Conservation (phyloP, 108 stramenopile genomes). For the Skeletonema potamos region DNA sequence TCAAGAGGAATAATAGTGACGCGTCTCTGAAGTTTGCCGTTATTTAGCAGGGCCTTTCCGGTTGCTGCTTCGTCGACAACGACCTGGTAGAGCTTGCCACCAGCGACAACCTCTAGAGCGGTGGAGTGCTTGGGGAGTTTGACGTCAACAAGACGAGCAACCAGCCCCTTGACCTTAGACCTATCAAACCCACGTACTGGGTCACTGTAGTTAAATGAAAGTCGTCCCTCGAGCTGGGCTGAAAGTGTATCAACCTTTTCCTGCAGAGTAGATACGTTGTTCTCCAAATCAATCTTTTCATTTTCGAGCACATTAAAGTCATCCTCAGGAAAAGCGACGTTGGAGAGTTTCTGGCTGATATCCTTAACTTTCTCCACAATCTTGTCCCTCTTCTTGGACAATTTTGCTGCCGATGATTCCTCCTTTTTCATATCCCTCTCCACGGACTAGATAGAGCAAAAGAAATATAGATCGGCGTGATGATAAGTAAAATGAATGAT, state of each 20-base stretch:
- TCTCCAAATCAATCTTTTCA: conserved; percentile 69
- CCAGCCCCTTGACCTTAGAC: conserved; percentile 92
- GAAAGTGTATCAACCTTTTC: conserved; percentile 75
- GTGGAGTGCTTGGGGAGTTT: conserved; percentile 79
- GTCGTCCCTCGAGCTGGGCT: conserved; percentile 84
- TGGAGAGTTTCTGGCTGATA: conserved; percentile 42
- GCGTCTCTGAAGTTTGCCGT: conserved; percentile 90
- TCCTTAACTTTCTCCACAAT: conserved; percentile 53
- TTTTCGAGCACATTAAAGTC: conserved; percentile 65
- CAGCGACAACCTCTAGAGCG: conserved; percentile 97
- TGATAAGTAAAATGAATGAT: conserved; percentile 2
- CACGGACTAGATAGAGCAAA: conserved; percentile 49
- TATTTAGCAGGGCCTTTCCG: conserved; percentile 92
- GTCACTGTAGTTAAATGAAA: conserved; percentile 91
- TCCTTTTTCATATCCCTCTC: conserved; percentile 87
- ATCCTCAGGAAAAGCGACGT: conserved; percentile 59
- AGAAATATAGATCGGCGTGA: neutral
- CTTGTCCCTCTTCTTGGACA: conserved; percentile 59
- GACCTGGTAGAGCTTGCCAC: conserved; percentile 94
- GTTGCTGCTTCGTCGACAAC: conserved; percentile 97
- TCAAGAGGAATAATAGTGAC: conserved; percentile 98
- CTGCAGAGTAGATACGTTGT: conserved; percentile 49
- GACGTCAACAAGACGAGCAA: conserved; percentile 89
- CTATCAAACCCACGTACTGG: conserved; percentile 93
- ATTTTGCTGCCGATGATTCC: conserved; percentile 64